phyloP scores from a whole-genome alignment of 352 stramenopile species.

The Thraustochytrium sp. region DNA sequence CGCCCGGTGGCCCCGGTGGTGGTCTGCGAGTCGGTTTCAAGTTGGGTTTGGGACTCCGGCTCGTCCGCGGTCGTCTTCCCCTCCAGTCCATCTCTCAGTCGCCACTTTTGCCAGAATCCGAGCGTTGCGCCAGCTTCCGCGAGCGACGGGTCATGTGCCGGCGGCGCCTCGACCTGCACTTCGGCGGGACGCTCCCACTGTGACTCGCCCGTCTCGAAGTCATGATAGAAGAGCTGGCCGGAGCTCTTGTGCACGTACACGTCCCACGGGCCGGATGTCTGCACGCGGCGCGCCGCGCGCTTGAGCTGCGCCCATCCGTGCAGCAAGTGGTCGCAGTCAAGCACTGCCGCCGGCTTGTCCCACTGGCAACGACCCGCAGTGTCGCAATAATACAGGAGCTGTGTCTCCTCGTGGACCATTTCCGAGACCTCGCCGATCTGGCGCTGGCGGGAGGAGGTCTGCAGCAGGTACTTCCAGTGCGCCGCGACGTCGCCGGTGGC shows the following conservation, averaged over 20 bases:
- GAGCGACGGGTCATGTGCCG: not conserved
- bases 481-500: not conserved
- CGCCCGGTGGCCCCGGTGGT: not conserved
- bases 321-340: not conserved
- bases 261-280: not conserved
- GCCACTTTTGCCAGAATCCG: slow-evolving; percentile 35
- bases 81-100: not conserved
- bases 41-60: too few relatives aligned
- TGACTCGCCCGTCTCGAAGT: not conserved
- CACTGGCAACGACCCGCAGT: not conserved
- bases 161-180: not conserved
- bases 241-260: not conserved
- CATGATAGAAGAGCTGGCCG: slow-evolving; percentile 10
- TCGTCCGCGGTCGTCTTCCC: too few relatives aligned
- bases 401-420: not conserved
- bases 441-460: not conserved
- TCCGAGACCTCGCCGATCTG: not conserved
- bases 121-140: not conserved
- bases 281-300: not conserved
- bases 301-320: slow-evolving; percentile 31
- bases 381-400: not conserved
- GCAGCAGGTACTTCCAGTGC: not conserved
- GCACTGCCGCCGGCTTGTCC: not conserved
- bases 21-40: too few relatives aligned
- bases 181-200: not conserved